Base-by-base conservation (phyloP, 2,329 filamentous ascomycete species). In the Colletotrichum incanum region DNA sequence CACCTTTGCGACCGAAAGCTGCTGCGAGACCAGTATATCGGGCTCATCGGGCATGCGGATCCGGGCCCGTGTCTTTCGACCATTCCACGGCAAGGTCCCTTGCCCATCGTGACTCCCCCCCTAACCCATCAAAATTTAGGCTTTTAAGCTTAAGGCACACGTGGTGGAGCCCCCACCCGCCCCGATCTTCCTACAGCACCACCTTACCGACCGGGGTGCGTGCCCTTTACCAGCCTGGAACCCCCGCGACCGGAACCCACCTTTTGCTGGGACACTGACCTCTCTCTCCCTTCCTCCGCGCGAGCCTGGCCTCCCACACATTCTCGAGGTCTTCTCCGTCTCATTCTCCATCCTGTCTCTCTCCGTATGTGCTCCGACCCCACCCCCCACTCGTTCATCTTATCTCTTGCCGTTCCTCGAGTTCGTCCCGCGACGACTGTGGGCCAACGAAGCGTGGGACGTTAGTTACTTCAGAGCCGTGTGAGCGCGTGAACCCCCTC, bases 141-240 rank as follows among this genome's bases (percentile, higher is more conserved):
- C 49, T 62, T 67, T 67, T 67, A 67, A 67, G 65, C 65, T 67
- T 62, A 67, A 61, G 55, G 37, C 18, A 9, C 6, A 5, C 47
- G 23, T 16, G 28, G 62, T 43, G 62, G 62, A 45, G 41, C 39
- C 20, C 31, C 52, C 31, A 18, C 52, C 50, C 20, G 49, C 23
- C 23, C 45, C 39, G 34, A 41, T 31, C 56, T n/a, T 12, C 52
- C 8, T 14, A 52, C 47, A 50, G 49, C 37, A 56, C 54, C 34
- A 39, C 52, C 52, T 37, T 11, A 34, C 4, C n/a, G 34, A 56
- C 54, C 5, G 23, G 56, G 56, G 37, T 3, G 5, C 16, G 23
- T 16, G 34, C 37, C 31, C 64, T 34, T 41, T 60, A 52, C 64
- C 55, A 45, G 55, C 64, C 45, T 23, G 7, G 60, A 54, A 31